Evolutionary conservation across 2,329 filamentous ascomycete genomes (phyloP).

Genomic region (Zymoseptoria pseudotritici): DNA sequence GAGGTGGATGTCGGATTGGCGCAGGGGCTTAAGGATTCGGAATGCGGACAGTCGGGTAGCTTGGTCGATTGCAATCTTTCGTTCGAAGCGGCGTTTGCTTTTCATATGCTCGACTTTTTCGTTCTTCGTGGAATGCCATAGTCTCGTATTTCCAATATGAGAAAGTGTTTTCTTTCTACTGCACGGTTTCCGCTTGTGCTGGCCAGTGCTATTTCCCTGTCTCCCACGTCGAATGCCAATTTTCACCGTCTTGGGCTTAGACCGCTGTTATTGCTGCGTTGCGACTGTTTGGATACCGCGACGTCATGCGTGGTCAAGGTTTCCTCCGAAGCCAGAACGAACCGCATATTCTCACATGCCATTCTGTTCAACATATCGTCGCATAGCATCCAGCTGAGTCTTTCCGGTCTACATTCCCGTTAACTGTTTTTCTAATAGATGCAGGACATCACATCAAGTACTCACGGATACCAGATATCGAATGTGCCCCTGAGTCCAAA

Average conservation of each 20-base stretch:
- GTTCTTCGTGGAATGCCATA: background rate
- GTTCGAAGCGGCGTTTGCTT: background rate
- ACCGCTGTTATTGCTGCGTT: background rate
- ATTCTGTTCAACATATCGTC: constrained; percentile 32
- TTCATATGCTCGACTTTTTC: background rate
- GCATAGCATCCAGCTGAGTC: constrained; percentile 45
- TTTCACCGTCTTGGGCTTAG: background rate
- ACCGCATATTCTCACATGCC: background rate
- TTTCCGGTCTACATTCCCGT: constrained; percentile 36
- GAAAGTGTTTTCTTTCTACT: background rate
- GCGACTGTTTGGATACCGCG: background rate
- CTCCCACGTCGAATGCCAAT: background rate
- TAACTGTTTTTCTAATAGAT: background rate
- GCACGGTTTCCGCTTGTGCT: background rate
- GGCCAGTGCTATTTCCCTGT: background rate
- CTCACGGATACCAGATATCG: constrained; percentile 42
- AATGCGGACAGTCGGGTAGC: background rate
- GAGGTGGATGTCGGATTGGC: background rate
- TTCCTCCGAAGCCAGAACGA: background rate
- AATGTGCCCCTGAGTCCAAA: constrained; percentile 35
- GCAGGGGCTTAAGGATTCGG: background rate
- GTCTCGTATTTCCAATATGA: background rate
- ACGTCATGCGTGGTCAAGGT: background rate
- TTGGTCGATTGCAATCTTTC: background rate
- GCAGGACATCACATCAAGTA: background rate